Conservation (phyloP, 2,329 filamentous ascomycete genomes). For the Pochonia chlamydosporia region DNA sequence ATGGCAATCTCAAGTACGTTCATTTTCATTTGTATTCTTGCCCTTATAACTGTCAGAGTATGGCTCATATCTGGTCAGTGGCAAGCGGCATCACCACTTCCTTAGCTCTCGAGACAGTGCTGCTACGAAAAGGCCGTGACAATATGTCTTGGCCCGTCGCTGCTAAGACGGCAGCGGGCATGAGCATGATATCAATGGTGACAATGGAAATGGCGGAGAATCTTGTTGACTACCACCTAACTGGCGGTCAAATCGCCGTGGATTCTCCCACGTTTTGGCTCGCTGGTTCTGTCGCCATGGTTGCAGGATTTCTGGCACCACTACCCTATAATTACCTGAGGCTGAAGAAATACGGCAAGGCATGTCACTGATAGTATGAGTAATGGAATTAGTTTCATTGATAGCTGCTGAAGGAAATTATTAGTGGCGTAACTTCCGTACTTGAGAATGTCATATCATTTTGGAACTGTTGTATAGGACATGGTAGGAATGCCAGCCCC, state of each 20-base stretch:
- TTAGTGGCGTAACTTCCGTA: too few species aligned
- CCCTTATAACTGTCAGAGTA: too few species aligned
- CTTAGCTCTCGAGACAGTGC: conserved; percentile 44
- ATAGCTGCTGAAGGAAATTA: too few species aligned
- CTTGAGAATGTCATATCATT: too few species aligned
- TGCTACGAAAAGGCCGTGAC: conserved; percentile 43
- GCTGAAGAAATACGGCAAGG: conserved; percentile 41
- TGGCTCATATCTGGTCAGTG: conserved; percentile 34
- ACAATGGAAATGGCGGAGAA: conserved; percentile 54
- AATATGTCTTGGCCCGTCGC: conserved; percentile 39
- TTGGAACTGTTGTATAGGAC: too few species aligned
- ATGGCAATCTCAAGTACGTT: conserved; percentile 47
- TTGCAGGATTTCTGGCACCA: conserved; percentile 41
- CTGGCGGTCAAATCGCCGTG: conserved; percentile 42
- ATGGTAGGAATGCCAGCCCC: too few species aligned
- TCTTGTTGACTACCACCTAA: conserved; percentile 48
- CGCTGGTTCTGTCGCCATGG: conserved; percentile 39
- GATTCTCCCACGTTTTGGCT: conserved; percentile 44
- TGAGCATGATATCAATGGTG: conserved; percentile 54
- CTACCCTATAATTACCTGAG: conserved; percentile 49
- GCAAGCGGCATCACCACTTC: conserved; percentile 45
- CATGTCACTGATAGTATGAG: conserved; percentile 33
- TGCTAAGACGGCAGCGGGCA: conserved; percentile 46
- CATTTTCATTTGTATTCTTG: too few species aligned
- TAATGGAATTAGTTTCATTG: too few species aligned